Percentiles rank a stretch among this genome's conserved stretches.
Conservation (phyloP, 495 filamentous ascomycete genomes). For the Sordaria brevicollis region DNA sequence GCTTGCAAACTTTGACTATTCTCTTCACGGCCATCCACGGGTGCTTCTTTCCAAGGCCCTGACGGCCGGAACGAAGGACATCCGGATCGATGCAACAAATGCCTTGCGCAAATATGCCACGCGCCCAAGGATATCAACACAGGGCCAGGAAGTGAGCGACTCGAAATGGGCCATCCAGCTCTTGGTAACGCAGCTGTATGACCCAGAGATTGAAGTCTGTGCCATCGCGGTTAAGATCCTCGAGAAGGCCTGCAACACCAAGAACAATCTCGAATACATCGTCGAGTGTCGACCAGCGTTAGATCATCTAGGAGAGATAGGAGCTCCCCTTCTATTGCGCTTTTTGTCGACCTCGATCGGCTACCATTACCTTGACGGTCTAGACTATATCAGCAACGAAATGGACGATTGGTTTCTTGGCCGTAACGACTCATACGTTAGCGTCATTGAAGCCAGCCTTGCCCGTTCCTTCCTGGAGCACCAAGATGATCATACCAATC, state of each 20-base stretch:
- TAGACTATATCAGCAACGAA: slow-evolving; percentile 96
- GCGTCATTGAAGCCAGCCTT: slow-evolving; percentile 90
- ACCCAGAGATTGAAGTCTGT: slow-evolving; percentile 93
- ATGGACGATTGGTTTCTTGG: slow-evolving; percentile 99
- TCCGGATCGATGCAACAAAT: slow-evolving; percentile 77
- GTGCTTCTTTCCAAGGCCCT: slow-evolving; percentile 89
- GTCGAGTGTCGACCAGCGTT: slow-evolving; percentile 93
- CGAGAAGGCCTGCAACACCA: slow-evolving; percentile 92
- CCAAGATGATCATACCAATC: slow-evolving; percentile 42
- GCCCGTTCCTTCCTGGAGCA: slow-evolving; percentile 72
- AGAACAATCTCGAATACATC: slow-evolving; percentile 81
- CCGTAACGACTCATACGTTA: slow-evolving; percentile 88
- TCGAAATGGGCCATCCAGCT: slow-evolving; percentile 93
- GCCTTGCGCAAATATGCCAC: slow-evolving; percentile 75
- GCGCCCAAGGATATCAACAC: slow-evolving; percentile 25
- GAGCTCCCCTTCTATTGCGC: slow-evolving; percentile 81
- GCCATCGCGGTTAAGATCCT: slow-evolving; percentile 93
- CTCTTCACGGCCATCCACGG: slow-evolving; percentile 71
- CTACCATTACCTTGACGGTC: slow-evolving; percentile 91
- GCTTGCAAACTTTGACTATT: slow-evolving; percentile 85
- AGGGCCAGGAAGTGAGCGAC: slow-evolving; percentile 32
- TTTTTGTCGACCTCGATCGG: slow-evolving; percentile 93
- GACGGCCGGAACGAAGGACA: slow-evolving; percentile 82
- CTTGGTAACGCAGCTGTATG: slow-evolving; percentile 93
- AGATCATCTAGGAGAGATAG: slow-evolving; percentile 94